A percentile compares a stretch with the other conserved stretches of the same genome.
These are phyloP conservation scores for Rhypophila decipiens DNA, from an alignment of 495 filamentous ascomycete genomes.

Conservation along the genomic window DNA sequence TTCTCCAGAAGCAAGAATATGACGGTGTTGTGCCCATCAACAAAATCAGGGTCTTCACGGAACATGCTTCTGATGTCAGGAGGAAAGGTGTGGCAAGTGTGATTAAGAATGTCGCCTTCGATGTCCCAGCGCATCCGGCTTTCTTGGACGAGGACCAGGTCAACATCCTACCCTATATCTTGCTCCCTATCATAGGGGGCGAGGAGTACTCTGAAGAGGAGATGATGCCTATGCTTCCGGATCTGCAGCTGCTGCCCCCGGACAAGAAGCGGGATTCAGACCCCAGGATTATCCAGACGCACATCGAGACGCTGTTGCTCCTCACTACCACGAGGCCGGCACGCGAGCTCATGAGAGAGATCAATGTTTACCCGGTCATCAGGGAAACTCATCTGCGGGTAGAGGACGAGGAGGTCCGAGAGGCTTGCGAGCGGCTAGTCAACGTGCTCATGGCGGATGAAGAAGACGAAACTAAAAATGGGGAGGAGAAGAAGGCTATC, in stretches of 20 bases:
- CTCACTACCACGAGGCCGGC: constrained; percentile 74
- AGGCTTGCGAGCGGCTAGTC: constrained; percentile 83
- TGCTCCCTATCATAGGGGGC: constrained; percentile 59
- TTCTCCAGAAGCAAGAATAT: constrained; percentile 65
- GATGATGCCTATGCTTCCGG: constrained; percentile 69
- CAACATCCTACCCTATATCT: constrained; percentile 78
- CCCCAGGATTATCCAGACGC: constrained; percentile 66
- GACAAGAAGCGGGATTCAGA: constrained; percentile 83
- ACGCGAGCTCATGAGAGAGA: constrained; percentile 60
- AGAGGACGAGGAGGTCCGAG: constrained; percentile 72
- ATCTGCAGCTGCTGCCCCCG: constrained; percentile 79
- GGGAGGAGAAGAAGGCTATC: constrained; percentile 48
- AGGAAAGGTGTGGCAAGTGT: constrained; percentile 86
- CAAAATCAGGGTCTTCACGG: constrained; percentile 88
- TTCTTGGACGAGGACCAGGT: constrained; percentile 64
- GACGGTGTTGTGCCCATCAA: constrained; percentile 74
- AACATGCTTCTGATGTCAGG: constrained; percentile 71
- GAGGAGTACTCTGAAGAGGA: constrained; percentile 68
- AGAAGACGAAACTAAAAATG: constrained; percentile 47
- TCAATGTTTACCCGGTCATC: constrained; percentile 85
- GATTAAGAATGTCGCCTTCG: constrained; percentile 80
- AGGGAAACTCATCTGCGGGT: constrained; percentile 77
- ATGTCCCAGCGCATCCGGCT: constrained; percentile 60
- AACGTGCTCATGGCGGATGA: constrained; percentile 90
- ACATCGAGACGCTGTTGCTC: constrained; percentile 80